phyloP scores from a whole-genome alignment of 73 alveolate species.

The Tetrahymena malaccensis region DNA sequence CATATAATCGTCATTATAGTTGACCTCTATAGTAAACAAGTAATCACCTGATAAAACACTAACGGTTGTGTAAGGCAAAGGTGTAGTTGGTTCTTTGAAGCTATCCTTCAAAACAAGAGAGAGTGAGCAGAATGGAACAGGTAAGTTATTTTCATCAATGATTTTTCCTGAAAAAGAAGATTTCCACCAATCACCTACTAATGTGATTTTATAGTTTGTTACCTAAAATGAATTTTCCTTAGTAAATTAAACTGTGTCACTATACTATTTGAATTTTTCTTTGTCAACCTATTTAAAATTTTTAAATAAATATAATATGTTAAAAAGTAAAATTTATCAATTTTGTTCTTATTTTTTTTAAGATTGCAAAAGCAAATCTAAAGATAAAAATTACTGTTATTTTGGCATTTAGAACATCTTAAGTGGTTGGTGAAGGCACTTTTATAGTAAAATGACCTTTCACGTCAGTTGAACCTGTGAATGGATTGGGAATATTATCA shows the following conservation, averaged over 20 bases:
- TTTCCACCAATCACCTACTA: neutral
- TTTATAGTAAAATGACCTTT: neutral
- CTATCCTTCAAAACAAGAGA: neutral
- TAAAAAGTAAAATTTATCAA: too few relatives aligned
- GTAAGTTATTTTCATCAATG: neutral
- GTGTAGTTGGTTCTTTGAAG: neutral
- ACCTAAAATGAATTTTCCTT: neutral
- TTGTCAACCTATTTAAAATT: neutral
- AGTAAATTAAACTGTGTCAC: neutral
- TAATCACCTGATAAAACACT: neutral
- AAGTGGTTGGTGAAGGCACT: neutral
- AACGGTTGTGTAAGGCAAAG: neutral
- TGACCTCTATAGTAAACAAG: neutral
- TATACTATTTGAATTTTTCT: neutral
- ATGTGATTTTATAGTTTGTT: neutral
- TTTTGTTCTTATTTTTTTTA: too few relatives aligned
- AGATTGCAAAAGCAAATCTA: too few relatives aligned
- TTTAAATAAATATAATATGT: too few relatives aligned
- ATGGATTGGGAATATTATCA: neutral
- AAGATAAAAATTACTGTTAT: neutral
- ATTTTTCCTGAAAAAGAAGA: neutral
- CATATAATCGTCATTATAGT: neutral
- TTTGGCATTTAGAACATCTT: neutral
- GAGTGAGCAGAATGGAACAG: neutral
- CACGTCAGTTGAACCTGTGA: neutral